Conservation (phyloP, 208 protist species). For the Acanthamoeba divionensis region DNA sequence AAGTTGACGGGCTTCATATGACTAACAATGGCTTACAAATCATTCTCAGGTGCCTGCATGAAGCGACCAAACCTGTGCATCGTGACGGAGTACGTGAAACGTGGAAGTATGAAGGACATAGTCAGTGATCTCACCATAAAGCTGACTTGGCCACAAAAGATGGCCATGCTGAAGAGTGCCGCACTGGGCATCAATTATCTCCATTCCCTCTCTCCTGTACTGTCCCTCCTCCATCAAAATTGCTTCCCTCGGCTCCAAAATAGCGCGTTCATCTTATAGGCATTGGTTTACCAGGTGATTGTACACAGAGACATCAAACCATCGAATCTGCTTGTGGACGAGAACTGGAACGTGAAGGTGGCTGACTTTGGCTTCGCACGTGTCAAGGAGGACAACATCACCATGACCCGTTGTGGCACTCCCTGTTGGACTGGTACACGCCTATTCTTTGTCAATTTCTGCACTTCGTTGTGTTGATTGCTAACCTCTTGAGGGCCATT, state of each 20-base stretch:
- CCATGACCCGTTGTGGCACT: slow-evolving; percentile 22
- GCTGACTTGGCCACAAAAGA: slow-evolving; percentile 52
- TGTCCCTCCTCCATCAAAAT: background rate
- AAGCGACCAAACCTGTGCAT: slow-evolving; percentile 12
- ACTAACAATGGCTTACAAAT: too few species aligned
- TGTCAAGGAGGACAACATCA: background rate
- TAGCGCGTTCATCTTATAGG: background rate
- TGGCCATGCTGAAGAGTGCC: background rate
- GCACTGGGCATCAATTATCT: slow-evolving; percentile 74
- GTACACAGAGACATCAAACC: slow-evolving; percentile 73
- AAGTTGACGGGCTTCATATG: too few species aligned
- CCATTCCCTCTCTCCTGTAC: slow-evolving; percentile 47
- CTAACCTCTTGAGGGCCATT: background rate
- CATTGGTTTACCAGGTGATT: slow-evolving; percentile 53
- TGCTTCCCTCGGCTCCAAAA: background rate
- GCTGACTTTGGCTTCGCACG: slow-evolving; percentile 33
- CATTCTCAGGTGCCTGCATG: background rate
- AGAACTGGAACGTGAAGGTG: slow-evolving; percentile 68
- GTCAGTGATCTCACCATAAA: background rate
- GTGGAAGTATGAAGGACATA: background rate
- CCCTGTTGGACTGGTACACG: background rate
- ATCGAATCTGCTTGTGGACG: slow-evolving; percentile 71
- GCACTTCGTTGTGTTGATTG: background rate
- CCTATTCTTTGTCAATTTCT: background rate
- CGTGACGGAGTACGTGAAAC: slow-evolving; percentile 2